Evolutionary conservation across 2,329 filamentous ascomycete species (phyloP), one percentile per base, ranked within the genome.

Genomic region (Exophiala calicioides): DNA sequence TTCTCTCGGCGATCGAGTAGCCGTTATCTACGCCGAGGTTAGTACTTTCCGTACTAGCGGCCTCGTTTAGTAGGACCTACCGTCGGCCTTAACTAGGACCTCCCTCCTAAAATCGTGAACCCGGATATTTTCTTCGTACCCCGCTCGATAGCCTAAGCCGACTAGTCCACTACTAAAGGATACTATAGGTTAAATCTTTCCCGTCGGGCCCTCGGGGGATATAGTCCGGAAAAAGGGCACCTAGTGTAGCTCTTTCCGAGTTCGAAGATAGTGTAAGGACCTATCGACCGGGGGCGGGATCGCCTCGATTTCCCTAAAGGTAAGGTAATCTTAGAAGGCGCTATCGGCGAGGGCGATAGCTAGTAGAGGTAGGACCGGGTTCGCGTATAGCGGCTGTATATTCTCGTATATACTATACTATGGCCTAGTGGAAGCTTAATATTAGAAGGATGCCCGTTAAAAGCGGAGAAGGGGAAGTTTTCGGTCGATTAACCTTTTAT

Each of bases 341-440:
- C 48, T 13, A 50, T 58, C 38, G 20, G 52, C 55, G 44, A 58
- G 39, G 33, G 41, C 23, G 21, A 44, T 36, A 39, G 44, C 49
- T 27, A 58, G 41, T 23, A 54, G 32, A 44, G 50, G 41, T 42
- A 59, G 51, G 32, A 59, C 39, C 44, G 33, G 19, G 38, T 55
- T 54, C 24, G 56, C 43, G 37, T 48, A 56, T 37, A 58, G 53
- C 26, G 37, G 47, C 38, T 59, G 15, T 31, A 53, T 58, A 46
- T 58, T 46, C 46, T 59, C 44, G 50, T 58, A 59, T 29, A 59
- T 53, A 32, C 34, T 32, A 50, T 59, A 39, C 27, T 59, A 33
- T 49, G 38, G 48, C 33, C 55, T 58, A 42, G 41, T 37, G 36
- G 38, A 48, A 41, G 34, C 21, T 39, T 23, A 46, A 30, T 39